Percentiles rank a stretch among this genome's conserved stretches.
Conservation (phyloP, 2,329 filamentous ascomycete genomes). For the Periglandula ipomoeae region DNA sequence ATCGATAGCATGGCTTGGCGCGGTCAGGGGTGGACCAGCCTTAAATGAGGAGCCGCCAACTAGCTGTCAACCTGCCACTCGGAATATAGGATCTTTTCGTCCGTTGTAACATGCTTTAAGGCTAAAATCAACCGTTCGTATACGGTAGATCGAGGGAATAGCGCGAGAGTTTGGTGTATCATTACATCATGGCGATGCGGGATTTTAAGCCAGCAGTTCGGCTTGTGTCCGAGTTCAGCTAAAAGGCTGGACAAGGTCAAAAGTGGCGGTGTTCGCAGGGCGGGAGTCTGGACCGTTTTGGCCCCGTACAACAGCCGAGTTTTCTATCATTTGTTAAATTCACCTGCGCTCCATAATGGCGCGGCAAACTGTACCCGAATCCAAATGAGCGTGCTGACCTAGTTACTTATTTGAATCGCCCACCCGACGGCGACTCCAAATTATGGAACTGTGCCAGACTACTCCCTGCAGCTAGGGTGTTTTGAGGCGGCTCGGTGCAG, state of each 20-base stretch:
- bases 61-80: too few species aligned
- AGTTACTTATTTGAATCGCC: neutral
- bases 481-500: neutral
- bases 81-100: too few species aligned
- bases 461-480: neutral
- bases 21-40: too few species aligned
- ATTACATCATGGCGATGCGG: neutral
- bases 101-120: too few species aligned
- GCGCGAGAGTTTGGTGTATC: neutral
- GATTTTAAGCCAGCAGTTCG: neutral
- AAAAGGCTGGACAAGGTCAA: neutral
- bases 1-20: neutral
- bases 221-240: neutral
- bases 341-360: too few species aligned
- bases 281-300: neutral
- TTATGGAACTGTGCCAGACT: neutral
- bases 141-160: too few species aligned
- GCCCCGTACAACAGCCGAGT: too few species aligned
- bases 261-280: constrained; percentile 10
- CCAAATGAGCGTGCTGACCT: neutral
- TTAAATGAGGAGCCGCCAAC: too few species aligned
- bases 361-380: too few species aligned
- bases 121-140: too few species aligned
- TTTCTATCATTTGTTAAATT: too few species aligned
- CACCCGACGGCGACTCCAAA: too few species aligned